Percentiles rank a stretch among this genome's conserved stretches.
These are phyloP conservation scores for Alliaria petiolata DNA, from an alignment of 345 rosid species.

Conservation along the genomic window DNA sequence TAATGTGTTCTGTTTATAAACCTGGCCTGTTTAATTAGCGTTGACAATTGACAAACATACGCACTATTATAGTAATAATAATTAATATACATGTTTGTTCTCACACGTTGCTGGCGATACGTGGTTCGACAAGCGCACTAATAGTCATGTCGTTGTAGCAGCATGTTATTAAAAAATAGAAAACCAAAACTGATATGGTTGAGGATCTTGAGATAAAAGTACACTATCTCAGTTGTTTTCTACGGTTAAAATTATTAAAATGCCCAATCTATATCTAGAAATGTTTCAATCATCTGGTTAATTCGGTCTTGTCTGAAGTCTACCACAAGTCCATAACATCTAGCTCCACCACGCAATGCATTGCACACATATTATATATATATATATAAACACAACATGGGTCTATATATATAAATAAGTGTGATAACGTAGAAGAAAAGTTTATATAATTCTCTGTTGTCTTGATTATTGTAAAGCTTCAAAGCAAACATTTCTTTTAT, in stretches of 20 bases:
- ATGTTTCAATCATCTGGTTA: neutral
- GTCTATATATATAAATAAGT: conserved; percentile 6
- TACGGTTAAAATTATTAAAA: neutral
- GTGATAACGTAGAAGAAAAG: neutral
- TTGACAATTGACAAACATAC: neutral
- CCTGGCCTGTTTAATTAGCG: neutral
- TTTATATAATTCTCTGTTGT: neutral
- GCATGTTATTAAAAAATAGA: neutral
- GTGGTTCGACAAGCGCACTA: neutral
- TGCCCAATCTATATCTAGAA: neutral
- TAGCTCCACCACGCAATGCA: neutral
- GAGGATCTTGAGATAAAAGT: neutral
- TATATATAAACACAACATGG: neutral
- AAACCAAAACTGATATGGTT: neutral
- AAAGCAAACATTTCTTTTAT: neutral
- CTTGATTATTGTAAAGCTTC: conserved; percentile 4
- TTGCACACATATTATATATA: neutral
- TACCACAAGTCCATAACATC: conserved; percentile 9
- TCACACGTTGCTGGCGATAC: neutral
- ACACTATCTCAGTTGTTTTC: neutral
- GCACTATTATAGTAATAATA: neutral
- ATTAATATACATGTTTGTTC: neutral
- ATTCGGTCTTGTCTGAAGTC: neutral
- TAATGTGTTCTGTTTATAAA: neutral
- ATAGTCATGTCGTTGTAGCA: neutral